These are phyloP conservation scores for Syncephalastrum sp. DNA, from an alignment of 371 early-diverging fungal species.

Conservation along the genomic window DNA sequence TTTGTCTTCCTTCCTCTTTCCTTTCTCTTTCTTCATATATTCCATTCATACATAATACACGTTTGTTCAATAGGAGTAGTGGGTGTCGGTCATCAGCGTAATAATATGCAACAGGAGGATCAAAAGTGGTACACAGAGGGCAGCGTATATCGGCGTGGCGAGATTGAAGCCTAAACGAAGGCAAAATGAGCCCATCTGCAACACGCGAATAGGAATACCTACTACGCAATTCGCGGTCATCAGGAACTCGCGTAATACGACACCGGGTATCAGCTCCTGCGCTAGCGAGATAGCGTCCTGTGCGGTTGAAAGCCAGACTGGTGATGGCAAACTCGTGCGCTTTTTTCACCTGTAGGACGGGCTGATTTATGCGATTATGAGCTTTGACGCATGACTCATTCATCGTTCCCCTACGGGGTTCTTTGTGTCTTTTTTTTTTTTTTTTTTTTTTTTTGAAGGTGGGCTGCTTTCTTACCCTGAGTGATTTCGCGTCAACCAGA, in stretches of 20 bases:
- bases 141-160: constrained; percentile 5
- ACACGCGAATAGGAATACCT: neutral
- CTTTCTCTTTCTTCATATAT: neutral
- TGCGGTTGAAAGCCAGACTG: constrained; percentile 48
- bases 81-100: constrained; percentile 10
- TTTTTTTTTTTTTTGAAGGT: constrained; percentile 5
- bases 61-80: constrained; percentile 1
- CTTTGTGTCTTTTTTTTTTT: constrained; percentile 5
- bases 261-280: constrained; percentile 60
- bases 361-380: constrained; percentile 11
- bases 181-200: neutral
- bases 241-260: constrained; percentile 43
- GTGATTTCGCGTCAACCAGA: constrained; percentile 53
- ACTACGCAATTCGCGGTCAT: constrained; percentile 23
- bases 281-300: constrained; percentile 45
- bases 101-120: constrained; percentile 25
- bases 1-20: neutral
- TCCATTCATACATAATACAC: neutral
- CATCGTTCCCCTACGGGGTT: constrained; percentile 1
- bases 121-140: constrained; percentile 21
- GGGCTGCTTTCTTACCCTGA: constrained; percentile 41
- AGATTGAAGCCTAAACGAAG: constrained; percentile 7
- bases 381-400: constrained; percentile 4
- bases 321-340: constrained; percentile 58
- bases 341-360: constrained; percentile 38